phyloP scores from a whole-genome alignment of 1,139 yeast genomes.

The Protomyces gravidus region DNA sequence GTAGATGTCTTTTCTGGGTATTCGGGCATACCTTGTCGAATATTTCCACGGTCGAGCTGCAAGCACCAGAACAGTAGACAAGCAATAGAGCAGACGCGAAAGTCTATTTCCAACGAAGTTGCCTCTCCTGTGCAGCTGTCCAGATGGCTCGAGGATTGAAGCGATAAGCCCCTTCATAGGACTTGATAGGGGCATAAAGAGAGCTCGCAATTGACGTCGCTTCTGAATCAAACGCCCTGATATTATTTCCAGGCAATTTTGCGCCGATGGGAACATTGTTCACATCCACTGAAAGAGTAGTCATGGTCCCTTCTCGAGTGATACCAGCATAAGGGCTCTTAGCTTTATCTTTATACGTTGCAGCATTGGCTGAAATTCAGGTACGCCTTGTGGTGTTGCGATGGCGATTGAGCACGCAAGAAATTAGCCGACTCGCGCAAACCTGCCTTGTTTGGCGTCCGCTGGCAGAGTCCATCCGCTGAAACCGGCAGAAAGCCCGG shows the following conservation, averaged over 20 bases:
- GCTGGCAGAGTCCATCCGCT: too few relatives aligned
- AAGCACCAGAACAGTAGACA: conserved; percentile 51
- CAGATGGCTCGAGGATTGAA: conserved; percentile 52
- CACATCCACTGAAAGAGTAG: too few relatives aligned
- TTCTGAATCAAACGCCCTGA: not conserved
- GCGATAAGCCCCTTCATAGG: conserved; percentile 48
- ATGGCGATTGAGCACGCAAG: not conserved
- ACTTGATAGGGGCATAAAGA: conserved; percentile 44
- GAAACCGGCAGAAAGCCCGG: too few relatives aligned
- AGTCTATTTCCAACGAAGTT: conserved; percentile 46
- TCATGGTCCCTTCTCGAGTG: too few relatives aligned
- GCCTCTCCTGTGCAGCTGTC: conserved; percentile 47
- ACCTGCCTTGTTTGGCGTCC: too few relatives aligned
- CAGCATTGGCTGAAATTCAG: too few relatives aligned
- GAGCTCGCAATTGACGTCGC: not conserved
- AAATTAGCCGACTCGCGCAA: not conserved
- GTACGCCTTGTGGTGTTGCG: not conserved
- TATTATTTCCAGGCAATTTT: too few relatives aligned
- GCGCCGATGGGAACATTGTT: too few relatives aligned
- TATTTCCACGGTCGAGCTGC: conserved; percentile 52
- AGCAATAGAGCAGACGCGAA: conserved; percentile 47
- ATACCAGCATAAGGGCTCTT: too few relatives aligned
- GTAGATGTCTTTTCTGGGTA: not conserved
- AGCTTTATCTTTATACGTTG: too few relatives aligned
- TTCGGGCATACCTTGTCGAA: conserved; percentile 39